Base-by-base conservation (phyloP, 352 stramenopile species). In the Phytopythium ostracodes region DNA sequence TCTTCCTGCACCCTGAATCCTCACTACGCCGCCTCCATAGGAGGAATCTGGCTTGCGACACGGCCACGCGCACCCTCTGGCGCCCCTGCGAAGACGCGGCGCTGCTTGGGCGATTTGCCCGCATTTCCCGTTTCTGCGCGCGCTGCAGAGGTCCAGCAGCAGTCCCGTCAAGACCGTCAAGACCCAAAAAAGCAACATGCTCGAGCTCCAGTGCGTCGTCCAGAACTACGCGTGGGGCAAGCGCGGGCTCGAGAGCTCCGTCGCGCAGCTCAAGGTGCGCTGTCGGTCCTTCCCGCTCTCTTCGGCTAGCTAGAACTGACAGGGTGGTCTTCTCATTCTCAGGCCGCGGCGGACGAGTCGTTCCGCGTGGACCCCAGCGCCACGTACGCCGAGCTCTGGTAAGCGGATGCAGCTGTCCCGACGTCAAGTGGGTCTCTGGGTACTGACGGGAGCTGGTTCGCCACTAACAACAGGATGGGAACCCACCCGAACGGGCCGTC, bases 221-320 rank as follows among this genome's bases (percentile, higher is more conserved):
- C 91, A 98, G 75, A 87, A 72, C 36, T 98, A 98, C 66, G 89
- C 88, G 22, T 98, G 92, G 92, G 92, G 92, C 25, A 97, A 97
- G 66, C 71, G 57, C 43, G 92, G 91, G n/a, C 56, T 72, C 57
- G 65, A 84, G 49, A 96, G 86, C 66, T 73, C 79, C 59, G 91
- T 98, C 31, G 91, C 92, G 49, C 79, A 95, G 65, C 76, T 98
- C 58, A 89, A 95, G 80, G 89, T 96, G 50, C 56, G 59, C 22
- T 15, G 20, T 15, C 1, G 20, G 52, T 1, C 27, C 20, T 2
- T 2, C 10, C 1, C 33, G 50, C 0, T 4, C 27, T 4, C 14
- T 38, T 52, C n/a, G 5, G 24, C 6, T 3, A 22, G 12, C 9
- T 33, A 4, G 29, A 24, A 17, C 50, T 56, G 27, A 56, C 17